Conservation (phyloP, 192 early-diverging fungal species). For the Dissophora ornata region DNA sequence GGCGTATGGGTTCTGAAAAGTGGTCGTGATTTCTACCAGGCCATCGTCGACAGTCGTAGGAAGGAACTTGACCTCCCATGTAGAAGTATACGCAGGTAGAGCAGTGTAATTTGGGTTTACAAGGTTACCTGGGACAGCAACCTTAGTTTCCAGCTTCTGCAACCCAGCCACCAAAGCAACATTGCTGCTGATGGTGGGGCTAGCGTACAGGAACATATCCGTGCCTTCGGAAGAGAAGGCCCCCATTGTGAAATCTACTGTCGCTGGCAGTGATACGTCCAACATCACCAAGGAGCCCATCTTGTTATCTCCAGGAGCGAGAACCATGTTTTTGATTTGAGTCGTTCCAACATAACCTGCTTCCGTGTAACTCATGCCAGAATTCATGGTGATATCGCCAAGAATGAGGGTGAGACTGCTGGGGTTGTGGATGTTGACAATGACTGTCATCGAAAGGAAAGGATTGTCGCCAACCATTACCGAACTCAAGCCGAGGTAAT, state of each 20-base stretch:
- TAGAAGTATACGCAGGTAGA: not conserved
- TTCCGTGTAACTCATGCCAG: not conserved
- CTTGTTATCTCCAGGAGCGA: conserved; percentile 13
- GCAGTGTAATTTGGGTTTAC: not conserved
- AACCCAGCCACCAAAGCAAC: conserved; percentile 13
- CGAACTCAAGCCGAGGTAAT: not conserved
- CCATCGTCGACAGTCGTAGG: conserved; percentile 1
- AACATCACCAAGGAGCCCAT: no score
- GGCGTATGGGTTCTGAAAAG: not conserved
- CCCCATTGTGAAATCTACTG: not conserved
- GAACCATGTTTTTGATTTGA: not conserved
- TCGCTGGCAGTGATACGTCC: not conserved
- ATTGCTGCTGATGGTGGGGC: not conserved
- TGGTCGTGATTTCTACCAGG: conserved; percentile 1
- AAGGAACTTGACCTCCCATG: conserved; percentile 7
- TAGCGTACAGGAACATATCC: not conserved
- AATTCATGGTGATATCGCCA: conserved; percentile 9
- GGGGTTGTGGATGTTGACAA: conserved; percentile 39
- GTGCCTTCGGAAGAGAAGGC: not conserved
- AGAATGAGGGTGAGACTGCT: conserved; percentile 40
- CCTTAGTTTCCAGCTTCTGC: not conserved
- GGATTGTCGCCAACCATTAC: not conserved
- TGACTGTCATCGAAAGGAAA: not conserved
- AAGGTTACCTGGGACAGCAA: conserved; percentile 1
- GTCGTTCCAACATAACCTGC: not conserved